A percentile compares a stretch with the other conserved stretches of the same genome.
Evolutionary conservation across 306 rosid genomes (phyloP).

Genomic region (Prosopis cineraria): DNA sequence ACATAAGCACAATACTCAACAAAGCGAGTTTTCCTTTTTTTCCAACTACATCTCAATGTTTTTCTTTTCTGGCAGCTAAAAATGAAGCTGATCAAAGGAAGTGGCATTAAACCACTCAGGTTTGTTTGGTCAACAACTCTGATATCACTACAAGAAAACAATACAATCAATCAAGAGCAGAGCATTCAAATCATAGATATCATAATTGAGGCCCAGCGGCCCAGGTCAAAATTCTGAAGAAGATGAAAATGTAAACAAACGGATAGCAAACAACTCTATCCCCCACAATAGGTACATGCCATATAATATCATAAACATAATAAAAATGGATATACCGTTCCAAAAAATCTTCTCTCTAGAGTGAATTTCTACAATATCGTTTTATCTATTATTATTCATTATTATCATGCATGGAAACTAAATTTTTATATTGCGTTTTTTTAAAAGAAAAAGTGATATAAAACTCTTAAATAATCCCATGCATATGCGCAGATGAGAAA

Average conservation of each 20-base stretch:
- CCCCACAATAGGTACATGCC: neutral
- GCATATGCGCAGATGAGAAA: no score
- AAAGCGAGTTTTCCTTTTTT: slow-evolving; percentile 15
- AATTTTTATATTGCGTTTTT: no score
- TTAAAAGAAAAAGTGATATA: no score
- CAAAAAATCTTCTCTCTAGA: no score
- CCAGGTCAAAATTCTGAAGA: slow-evolving; percentile 24
- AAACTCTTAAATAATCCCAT: no score
- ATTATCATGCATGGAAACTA: no score
- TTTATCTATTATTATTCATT: no score
- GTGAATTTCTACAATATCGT: no score
- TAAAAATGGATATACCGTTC: neutral
- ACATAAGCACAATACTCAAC: neutral
- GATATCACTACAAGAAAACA: slow-evolving; percentile 3
- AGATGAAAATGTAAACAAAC: slow-evolving; percentile 14
- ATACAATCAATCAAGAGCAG: neutral
- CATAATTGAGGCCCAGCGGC: slow-evolving; percentile 9
- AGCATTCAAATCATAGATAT: slow-evolving; percentile 2
- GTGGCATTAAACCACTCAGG: neutral
- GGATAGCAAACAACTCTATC: slow-evolving; percentile 1
- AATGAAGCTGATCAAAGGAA: neutral
- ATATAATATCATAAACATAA: neutral
- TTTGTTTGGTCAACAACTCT: neutral
- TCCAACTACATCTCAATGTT: slow-evolving; percentile 7
- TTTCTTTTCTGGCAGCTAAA: neutral